These are phyloP conservation scores for Leccinum truebloodii DNA, from an alignment of 768 basidiomycete genomes.

Conservation along the genomic window DNA sequence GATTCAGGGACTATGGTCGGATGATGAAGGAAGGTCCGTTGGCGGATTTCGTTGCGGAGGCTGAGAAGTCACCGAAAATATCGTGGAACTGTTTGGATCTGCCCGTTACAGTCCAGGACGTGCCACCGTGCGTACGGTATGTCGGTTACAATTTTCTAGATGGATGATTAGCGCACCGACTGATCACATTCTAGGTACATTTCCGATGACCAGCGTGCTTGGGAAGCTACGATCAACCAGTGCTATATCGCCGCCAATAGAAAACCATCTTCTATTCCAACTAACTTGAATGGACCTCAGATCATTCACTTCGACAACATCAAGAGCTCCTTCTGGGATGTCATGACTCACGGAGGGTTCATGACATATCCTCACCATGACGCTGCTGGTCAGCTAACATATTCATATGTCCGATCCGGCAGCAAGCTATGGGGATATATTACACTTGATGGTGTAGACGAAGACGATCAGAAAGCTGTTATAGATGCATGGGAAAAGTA, in stretches of 20 bases:
- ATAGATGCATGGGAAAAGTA: background rate
- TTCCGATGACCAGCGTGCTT: background rate
- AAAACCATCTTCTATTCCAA: background rate
- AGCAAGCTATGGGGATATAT: background rate
- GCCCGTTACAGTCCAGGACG: background rate
- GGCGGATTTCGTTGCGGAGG: too few relatives aligned
- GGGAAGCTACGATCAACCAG: background rate
- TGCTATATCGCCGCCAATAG: background rate
- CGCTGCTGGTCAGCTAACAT: background rate
- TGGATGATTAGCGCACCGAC: too few relatives aligned
- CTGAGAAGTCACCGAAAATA: background rate
- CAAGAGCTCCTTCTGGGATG: background rate
- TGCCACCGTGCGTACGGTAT: background rate
- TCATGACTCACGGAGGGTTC: background rate
- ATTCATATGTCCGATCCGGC: background rate
- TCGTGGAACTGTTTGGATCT: background rate
- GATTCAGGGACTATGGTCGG: background rate
- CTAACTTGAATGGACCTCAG: background rate
- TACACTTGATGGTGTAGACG: background rate
- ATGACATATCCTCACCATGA: background rate
- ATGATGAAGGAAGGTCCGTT: too few relatives aligned
- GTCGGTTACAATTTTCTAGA: background rate
- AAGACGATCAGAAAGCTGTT: background rate
- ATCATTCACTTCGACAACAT: background rate
- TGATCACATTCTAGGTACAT: background rate